Evolutionary conservation across 75 land plant species (phyloP).

Genomic region (Pseudotsuga menziesii): DNA sequence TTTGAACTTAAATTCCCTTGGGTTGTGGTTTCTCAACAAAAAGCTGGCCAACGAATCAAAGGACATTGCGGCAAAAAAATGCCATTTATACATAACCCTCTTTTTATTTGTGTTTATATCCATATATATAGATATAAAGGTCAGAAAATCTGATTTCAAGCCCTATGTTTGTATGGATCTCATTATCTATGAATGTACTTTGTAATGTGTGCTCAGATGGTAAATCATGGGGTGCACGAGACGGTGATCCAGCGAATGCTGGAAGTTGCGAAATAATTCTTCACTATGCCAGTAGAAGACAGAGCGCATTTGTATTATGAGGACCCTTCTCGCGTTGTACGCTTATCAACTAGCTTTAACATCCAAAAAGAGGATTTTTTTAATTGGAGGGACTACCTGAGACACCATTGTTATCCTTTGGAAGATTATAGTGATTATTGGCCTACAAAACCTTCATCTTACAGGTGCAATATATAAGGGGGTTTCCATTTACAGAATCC

Average conservation of each 20-base stretch:
- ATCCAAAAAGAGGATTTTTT: constrained; percentile 62
- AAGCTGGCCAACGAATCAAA: too few relatives aligned
- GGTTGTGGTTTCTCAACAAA: too few relatives aligned
- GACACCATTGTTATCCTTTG: constrained; percentile 85
- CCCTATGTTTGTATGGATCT: too few relatives aligned
- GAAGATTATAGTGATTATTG: constrained; percentile 51
- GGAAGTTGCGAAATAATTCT: constrained; percentile 47
- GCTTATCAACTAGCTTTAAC: constrained; percentile 74
- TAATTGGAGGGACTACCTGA: constrained; percentile 88
- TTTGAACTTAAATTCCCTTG: too few relatives aligned
- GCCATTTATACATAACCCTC: too few relatives aligned
- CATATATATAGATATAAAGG: too few relatives aligned
- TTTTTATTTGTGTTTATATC: too few relatives aligned
- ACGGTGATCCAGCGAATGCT: constrained; percentile 29
- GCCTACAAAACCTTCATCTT: constrained; percentile 68
- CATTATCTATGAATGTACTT: too few relatives aligned
- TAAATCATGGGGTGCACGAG: constrained; percentile 51
- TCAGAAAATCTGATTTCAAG: too few relatives aligned
- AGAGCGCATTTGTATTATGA: constrained; percentile 55
- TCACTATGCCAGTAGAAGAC: constrained; percentile 60
- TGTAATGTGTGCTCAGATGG: constrained; percentile 28
- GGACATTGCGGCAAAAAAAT: too few relatives aligned
- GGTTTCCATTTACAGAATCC: neutral
- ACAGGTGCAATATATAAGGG: constrained; percentile 39
- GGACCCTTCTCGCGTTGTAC: constrained; percentile 63